Conservation (phyloP, 768 basidiomycete species). For the Boletus patriciae region DNA sequence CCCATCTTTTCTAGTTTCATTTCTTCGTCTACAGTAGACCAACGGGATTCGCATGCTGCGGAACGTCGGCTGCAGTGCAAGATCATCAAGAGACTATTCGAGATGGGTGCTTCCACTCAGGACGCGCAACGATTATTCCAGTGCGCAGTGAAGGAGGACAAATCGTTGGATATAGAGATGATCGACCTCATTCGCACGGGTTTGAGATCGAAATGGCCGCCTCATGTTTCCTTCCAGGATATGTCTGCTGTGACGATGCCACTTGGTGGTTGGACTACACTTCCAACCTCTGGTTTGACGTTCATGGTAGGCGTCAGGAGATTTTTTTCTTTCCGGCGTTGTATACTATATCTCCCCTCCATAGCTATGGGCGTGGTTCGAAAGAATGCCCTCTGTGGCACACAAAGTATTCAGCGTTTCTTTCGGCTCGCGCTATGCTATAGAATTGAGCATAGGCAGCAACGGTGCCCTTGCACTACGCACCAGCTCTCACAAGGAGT, state of each 20-base stretch:
- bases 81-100: constrained; percentile 64
- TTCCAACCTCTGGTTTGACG: constrained; percentile 66
- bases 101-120: constrained; percentile 67
- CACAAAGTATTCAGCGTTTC: constrained; percentile 40
- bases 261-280: constrained; percentile 48
- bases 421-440: constrained; percentile 30
- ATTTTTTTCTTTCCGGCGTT: not conserved
- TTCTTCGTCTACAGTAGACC: constrained; percentile 21
- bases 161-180: constrained; percentile 59
- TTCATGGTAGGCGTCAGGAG: constrained; percentile 53
- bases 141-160: constrained; percentile 47
- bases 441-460: constrained; percentile 49
- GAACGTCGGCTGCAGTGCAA: constrained; percentile 61
- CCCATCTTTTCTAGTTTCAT: constrained; percentile 43
- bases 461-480: constrained; percentile 59
- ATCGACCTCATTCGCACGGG: constrained; percentile 68
- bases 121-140: constrained; percentile 69
- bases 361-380: constrained; percentile 53
- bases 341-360: not conserved
- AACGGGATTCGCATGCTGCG: constrained; percentile 9
- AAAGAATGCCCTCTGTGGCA: constrained; percentile 38
- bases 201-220: constrained; percentile 76
- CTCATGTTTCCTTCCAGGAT: constrained; percentile 70
- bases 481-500: constrained; percentile 40
- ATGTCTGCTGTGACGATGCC: constrained; percentile 50